Evolutionary conservation across 148 eudicot genomes (phyloP), one percentile per base, ranked within the genome.

Genomic region (Camellia sinensis): DNA sequence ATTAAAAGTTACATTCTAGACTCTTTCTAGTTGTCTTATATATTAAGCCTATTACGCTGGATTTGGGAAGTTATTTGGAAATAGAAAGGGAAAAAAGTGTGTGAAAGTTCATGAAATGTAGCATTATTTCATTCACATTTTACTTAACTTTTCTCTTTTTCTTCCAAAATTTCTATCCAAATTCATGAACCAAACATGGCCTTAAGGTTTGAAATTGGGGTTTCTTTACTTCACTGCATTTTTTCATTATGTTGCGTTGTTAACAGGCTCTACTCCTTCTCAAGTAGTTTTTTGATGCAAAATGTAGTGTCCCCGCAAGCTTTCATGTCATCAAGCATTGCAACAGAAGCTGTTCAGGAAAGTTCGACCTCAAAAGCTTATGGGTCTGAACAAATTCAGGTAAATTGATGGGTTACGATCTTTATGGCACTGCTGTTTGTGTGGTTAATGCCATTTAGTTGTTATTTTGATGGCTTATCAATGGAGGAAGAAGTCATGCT

Each of bases 261-360:
- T 19, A 2, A 44, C 9, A 50, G 0, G 12, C n/a, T 73, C 1
- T 52, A 21, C 56, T 72, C 53, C 41, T 52, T 48, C 59, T 80
- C 87, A 6, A 82, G 63, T 80, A 81, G 78, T 66, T 48, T 71
- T 78, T 71, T 84, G 65, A 67, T 48, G 67, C 82, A 80, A 69
- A 85, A 87, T 86, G 90, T 85, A 22, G 85, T 73, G 22, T 84
- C 83, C 80, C 88, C 92, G 3, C 91, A 44, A 89, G 84, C 71
- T 74, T 82, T 63, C 37, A 29, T 29, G 37, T 29, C 37, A 1
- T 29, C 37, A 29, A 29, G 37, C 37, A 29, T 29, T 29, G 84
- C 86, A 7, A 68, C 87, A 11, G 97, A 91, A 81, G 80, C 90
- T 80, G 43, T 83, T 81, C 85, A 82, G 76, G 89, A 76, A 70